Evolutionary conservation across 768 basidiomycete genomes (phyloP), one percentile per base, ranked within the genome.

Genomic region (Amylocystis lapponica): DNA sequence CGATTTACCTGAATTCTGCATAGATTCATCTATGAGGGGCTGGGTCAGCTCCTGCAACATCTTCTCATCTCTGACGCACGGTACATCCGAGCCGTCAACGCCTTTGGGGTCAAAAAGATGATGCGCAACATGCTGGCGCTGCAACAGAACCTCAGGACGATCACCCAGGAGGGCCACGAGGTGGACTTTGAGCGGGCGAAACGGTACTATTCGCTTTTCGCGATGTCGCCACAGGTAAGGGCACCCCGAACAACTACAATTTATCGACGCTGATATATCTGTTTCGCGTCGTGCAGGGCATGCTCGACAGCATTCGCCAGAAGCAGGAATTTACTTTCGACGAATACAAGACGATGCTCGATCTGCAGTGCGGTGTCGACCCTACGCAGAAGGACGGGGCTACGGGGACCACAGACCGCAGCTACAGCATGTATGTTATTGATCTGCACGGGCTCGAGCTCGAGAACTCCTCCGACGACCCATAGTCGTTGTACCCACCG

Each of bases 311-410:
- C 10, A 78, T 91, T 41, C 79, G 82, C 21, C 51, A 68, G 36
- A 70, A 73, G 49, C 78, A 76, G 48, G 63, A 63, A 29, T 97
- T 90, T 67, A 78, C 74, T 4, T 95, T 96, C 52, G 93, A 95
- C 51, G 89, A 97, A 57, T 97, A 95, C 64, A 87, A 92, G 60
- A 76, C 78, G 7, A 92, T 98, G 73, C 73, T 97, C 36, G 85
- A 81, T 53, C 72, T 97, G 27, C 90, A 91, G 54, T 95, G 92
- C 57, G 88, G 87, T 13, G 79, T 92, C 27, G 80, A 89, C 56
- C 79, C 74, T 45, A 66, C 62, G n/a, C 64, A 68, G 11, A 73
- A 71, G 16, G 76, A 79, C 27, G 75, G 67, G 16, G 68, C 62
- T 16, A 62, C 71, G 27, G 76, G 73, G 49, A 77, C 82, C 7